Base-by-base conservation (phyloP, 176 grass and related monocot species). In the Stipa capillata region DNA sequence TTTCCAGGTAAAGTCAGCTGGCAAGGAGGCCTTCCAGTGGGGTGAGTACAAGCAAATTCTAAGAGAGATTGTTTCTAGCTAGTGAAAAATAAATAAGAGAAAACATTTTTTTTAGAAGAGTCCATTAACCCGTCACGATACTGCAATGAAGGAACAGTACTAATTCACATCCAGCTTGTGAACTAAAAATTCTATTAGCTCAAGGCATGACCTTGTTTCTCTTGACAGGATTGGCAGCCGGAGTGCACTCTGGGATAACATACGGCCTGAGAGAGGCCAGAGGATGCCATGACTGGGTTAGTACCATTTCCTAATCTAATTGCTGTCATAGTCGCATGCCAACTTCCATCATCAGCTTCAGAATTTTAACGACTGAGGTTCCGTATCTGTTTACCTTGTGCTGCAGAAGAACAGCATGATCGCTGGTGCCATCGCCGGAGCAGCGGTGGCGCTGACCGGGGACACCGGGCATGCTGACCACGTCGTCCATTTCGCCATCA, bases 1-100 rank as follows among this genome's bases (percentile, higher is more conserved):
- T n/a, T 64, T 84, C 7, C 87, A 96, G 93, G 84, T 92, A 2
- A 97, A 94, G 66, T 84, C 82, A 12, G 87, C 88, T 4, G 83
- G 91, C 14, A 94, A 90, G 72, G 89, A 97, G 80, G 84, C 95
- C 20, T 81, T 97, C 36, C 95, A 97, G 83, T 97, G 95, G 95
- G 95, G 95, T 98, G 8, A 77, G 72, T 60, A 2, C 13, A 29
- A 48, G 16, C 4, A 25, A 24, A 21, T 11, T 23, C 1, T 36
- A 32, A 1, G 20, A 63, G 6, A 20, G 31, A 63, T n/a, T 34
- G 8, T 61, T 61, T 1, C 25, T 58, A 58, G 10, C 6, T 14
- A 1, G n/a, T n/a, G n/a, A n/a, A n/a, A n/a, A n/a, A n/a, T n/a
- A n/a, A n/a, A n/a, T n/a, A n/a, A n/a, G n/a, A n/a, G n/a, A n/a